Evolutionary conservation across 148 eudicot species (phyloP), one percentile per base, ranked within the genome.

Genomic region (Polygonum aviculare): DNA sequence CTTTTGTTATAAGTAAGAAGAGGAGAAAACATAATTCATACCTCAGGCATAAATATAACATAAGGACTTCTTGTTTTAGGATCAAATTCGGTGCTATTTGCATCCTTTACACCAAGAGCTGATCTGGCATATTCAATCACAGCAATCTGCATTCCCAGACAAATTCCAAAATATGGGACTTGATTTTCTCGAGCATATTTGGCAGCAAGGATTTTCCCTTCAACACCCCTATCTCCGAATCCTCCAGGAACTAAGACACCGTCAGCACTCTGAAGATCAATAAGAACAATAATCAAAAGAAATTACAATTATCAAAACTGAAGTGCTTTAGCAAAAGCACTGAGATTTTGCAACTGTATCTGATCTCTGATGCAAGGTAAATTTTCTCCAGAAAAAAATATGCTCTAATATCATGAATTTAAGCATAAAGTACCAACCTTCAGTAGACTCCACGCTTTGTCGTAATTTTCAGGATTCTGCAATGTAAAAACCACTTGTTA

Each of bases 141-240:
- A 84, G 98, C 96, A 80, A 78, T 89, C 79, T 95, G 99, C 99
- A 95, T 93, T 51, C 99, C 99, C 62, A 95, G 81, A 80, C 98
- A 95, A 79, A 95, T 92, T 62, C 98, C 98, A 51, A 95, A 87
- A 69, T 81, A 95, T 50, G 99, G 98, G 60, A 92, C 74, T 78
- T 52, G 81, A 19, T 90, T 91, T 85, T 93, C 90, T 18, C 99
- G 93, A 73, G 99, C 99, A 84, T 90, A 93, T 70, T 93, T 88
- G 60, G 99, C 99, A 57, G 99, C 99, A 36, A 89, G 81, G 63
- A 95, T 93, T 85, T 90, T 95, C 60, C 99, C 98, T 85, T 95
- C 87, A 40, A 95, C 96, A 6, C 99, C 99, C 81, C 99, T 85
- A 83, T 95, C 99, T 73, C 98, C 99, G 80, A 95, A 95, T 36